Evolutionary conservation across 345 rosid species (phyloP).

Genomic region (Stellera chamaejasme): DNA sequence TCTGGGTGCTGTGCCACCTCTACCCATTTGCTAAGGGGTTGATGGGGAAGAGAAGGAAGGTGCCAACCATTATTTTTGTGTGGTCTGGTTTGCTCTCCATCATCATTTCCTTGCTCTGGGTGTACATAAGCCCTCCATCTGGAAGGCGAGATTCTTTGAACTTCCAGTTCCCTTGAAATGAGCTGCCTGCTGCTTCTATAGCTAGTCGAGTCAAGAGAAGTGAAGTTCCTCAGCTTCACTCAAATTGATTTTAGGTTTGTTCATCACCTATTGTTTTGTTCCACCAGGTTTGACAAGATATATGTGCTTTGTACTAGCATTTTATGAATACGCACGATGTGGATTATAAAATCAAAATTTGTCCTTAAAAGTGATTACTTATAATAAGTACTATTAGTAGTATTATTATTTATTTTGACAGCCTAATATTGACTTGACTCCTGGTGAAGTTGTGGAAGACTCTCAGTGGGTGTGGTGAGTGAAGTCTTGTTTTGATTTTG

Average conservation of each 20-base stretch:
- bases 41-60: slow-evolving; percentile 78
- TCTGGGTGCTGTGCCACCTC: slow-evolving; percentile 73
- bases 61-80: slow-evolving; percentile 65
- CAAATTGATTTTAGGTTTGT: slow-evolving; percentile 1
- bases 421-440: no score
- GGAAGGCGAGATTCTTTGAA: slow-evolving; percentile 33
- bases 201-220: not conserved
- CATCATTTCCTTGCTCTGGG: slow-evolving; percentile 63
- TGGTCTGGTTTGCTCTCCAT: slow-evolving; percentile 74
- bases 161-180: slow-evolving; percentile 42
- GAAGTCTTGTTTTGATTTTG: no score
- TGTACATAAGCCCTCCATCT: slow-evolving; percentile 57
- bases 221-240: slow-evolving; percentile 34
- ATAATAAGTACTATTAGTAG: no score
- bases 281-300: no score
- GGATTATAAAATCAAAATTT: no score
- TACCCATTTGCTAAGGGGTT: slow-evolving; percentile 74
- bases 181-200: not conserved
- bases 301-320: no score
- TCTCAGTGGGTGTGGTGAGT: no score
- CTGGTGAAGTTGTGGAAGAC: no score
- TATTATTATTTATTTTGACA: no score
- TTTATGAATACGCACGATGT: no score
- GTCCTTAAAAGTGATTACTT: no score
- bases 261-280: slow-evolving; percentile 2